Evolutionary conservation across 1,284 basidiomycete genomes (phyloP).

Genomic region (Butyriboletus appendiculatus): DNA sequence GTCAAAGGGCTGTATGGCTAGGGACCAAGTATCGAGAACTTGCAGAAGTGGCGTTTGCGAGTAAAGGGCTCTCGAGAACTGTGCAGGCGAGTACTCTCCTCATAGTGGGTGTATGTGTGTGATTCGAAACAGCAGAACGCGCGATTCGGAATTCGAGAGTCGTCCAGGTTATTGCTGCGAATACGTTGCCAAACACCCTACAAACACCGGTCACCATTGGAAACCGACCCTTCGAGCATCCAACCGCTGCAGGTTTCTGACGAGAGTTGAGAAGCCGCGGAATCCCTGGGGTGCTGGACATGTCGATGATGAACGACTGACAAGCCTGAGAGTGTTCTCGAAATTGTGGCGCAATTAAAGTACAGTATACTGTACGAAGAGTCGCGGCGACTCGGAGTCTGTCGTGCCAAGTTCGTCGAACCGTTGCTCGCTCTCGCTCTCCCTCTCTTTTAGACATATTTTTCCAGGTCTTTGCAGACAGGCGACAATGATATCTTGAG

Average conservation of each 20-base stretch:
- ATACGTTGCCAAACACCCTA: neutral
- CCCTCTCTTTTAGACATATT: neutral
- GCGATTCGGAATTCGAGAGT: neutral
- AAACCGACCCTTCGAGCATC: neutral
- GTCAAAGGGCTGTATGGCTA: too few relatives aligned
- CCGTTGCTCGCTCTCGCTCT: neutral
- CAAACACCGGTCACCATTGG: neutral
- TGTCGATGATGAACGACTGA: neutral
- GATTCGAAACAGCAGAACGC: neutral
- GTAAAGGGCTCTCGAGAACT: neutral
- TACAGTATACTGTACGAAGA: too few relatives aligned
- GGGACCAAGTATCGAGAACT: neutral
- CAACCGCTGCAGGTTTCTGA: neutral
- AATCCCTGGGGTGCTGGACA: neutral
- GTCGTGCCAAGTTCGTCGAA: neutral
- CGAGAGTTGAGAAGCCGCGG: neutral
- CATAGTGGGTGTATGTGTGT: neutral
- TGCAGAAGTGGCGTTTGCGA: slow-evolving; percentile 8
- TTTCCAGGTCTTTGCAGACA: neutral
- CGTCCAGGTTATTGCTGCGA: neutral
- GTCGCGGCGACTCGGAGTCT: neutral
- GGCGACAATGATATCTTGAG: neutral
- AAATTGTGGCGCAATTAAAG: too few relatives aligned
- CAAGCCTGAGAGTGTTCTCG: neutral
- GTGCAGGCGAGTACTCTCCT: slow-evolving; percentile 11